Conservation (phyloP, 2,329 filamentous ascomycete genomes). For the Aspergillus novofumigatus region DNA sequence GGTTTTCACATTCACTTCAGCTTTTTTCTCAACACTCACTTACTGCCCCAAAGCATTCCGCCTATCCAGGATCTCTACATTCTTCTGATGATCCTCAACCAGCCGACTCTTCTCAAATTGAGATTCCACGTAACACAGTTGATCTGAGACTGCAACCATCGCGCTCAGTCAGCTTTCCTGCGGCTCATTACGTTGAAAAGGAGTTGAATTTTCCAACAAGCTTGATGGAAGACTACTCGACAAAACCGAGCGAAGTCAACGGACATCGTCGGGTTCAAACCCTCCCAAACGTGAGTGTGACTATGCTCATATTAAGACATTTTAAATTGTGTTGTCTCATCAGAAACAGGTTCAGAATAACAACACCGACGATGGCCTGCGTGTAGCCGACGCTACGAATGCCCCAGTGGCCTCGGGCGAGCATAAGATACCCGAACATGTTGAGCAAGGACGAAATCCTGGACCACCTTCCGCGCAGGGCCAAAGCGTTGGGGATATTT, state of each 20-base stretch:
- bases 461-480: not conserved
- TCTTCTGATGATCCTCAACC: not conserved
- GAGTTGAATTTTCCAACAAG: not conserved
- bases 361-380: not conserved
- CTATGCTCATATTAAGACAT: not conserved
- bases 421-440: not conserved
- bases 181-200: not conserved
- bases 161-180: not conserved
- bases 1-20: not conserved
- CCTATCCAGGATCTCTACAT: not conserved
- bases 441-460: not conserved
- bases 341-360: not conserved
- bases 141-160: not conserved
- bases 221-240: not conserved
- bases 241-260: not conserved
- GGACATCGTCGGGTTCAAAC: not conserved
- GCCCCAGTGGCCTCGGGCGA: not conserved
- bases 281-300: not conserved
- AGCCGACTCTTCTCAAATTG: not conserved
- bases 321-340: not conserved
- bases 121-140: not conserved
- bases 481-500: not conserved
- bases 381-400: not conserved
- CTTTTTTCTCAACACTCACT: not conserved
- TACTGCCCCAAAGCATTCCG: not conserved